Evolutionary conservation across 345 rosid species (phyloP).

Genomic region (Eucalyptus tenuipes): DNA sequence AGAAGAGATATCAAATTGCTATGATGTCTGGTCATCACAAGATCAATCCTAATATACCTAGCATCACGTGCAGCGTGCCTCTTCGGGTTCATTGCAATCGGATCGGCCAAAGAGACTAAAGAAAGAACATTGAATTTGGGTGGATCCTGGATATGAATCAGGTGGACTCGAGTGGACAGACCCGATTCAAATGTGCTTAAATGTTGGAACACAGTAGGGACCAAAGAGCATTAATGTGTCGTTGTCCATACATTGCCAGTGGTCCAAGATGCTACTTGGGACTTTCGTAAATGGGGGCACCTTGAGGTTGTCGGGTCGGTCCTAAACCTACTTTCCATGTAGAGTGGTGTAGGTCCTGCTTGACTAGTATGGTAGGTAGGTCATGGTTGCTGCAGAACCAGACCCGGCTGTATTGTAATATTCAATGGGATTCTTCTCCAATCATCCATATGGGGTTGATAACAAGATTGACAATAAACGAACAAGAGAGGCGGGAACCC

Average conservation of each 20-base stretch:
- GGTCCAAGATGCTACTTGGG: not conserved
- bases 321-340: no score
- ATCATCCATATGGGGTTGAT: not conserved
- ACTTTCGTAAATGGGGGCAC: no score
- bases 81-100: no score
- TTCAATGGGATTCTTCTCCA: not conserved
- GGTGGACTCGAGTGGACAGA: not conserved
- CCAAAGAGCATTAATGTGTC: not conserved
- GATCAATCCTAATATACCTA: not conserved
- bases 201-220: not conserved
- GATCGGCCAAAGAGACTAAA: not conserved
- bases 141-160: not conserved
- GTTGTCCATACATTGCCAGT: not conserved
- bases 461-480: not conserved
- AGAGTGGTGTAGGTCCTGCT: not conserved
- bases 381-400: not conserved
- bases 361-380: not conserved
- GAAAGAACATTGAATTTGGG: not conserved
- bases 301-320: no score
- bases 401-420: not conserved
- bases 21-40: accelerated
- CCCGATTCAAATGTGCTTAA: not conserved
- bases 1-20: not conserved
- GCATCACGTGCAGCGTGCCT: no score
- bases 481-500: not conserved